phyloP scores from a whole-genome alignment of 164 flowering plant species.

The Akebia trifoliata region DNA sequence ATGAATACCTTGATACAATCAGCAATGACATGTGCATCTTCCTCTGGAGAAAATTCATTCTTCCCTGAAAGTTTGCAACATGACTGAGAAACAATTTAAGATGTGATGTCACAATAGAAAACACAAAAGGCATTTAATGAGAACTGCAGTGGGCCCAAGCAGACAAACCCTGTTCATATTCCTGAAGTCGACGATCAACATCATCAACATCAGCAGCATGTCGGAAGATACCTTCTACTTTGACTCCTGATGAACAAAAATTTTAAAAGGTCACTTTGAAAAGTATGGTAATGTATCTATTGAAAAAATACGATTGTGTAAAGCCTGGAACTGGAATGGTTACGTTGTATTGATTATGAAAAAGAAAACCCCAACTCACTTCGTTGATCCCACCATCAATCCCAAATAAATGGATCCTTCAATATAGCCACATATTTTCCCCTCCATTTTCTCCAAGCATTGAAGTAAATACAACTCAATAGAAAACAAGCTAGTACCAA shows the following conservation, averaged over 20 bases:
- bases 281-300: too few relatives aligned
- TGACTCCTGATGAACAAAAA: slow-evolving; percentile 50
- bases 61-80: slow-evolving; percentile 49
- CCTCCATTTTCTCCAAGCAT: background rate
- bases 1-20: slow-evolving; percentile 86
- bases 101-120: background rate
- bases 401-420: background rate
- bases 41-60: slow-evolving; percentile 67
- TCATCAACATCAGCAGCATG: slow-evolving; percentile 98
- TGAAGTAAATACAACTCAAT: background rate
- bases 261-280: background rate
- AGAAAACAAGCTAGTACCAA: background rate
- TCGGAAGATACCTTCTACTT: slow-evolving; percentile 88
- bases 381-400: background rate
- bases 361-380: background rate
- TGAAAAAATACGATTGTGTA: too few relatives aligned
- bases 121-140: background rate
- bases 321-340: background rate
- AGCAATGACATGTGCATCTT: slow-evolving; percentile 90
- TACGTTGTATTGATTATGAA: background rate
- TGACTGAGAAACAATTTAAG: slow-evolving; percentile 5
- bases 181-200: slow-evolving; percentile 74
- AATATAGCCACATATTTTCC: background rate
- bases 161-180: slow-evolving; percentile 80
- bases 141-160: slow-evolving; percentile 1